Evolutionary conservation across 305 asterid species (phyloP).

Genomic region (Ajuga reptans): DNA sequence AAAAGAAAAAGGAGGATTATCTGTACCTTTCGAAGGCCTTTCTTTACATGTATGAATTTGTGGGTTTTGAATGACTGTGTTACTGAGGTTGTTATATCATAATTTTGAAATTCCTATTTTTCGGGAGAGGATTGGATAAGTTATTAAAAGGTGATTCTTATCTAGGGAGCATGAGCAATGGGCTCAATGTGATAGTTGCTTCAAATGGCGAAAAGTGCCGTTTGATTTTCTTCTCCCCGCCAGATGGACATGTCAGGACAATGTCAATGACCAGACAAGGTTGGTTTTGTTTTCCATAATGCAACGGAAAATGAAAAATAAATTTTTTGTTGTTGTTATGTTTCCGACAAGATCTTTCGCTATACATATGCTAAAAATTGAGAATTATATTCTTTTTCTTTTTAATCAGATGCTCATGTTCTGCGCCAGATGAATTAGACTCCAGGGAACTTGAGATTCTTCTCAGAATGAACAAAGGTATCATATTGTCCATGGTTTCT

Average conservation of each 20-base stretch:
- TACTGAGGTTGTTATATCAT: neutral
- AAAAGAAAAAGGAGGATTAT: too few relatives aligned
- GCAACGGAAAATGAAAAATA: neutral
- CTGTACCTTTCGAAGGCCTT: too few relatives aligned
- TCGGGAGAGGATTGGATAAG: slow-evolving; percentile 6
- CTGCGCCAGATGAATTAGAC: slow-evolving; percentile 62
- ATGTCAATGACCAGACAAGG: slow-evolving; percentile 50
- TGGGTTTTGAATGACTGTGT: too few relatives aligned
- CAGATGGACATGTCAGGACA: slow-evolving; percentile 78
- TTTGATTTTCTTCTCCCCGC: slow-evolving; percentile 72
- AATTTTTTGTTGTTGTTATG: neutral
- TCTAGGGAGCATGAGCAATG: slow-evolving; percentile 86
- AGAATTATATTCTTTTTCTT: slow-evolving; percentile 9
- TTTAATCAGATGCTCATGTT: slow-evolving; percentile 62
- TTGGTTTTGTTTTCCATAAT: slow-evolving; percentile 19
- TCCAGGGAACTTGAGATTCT: slow-evolving; percentile 68
- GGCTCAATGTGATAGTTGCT: slow-evolving; percentile 85
- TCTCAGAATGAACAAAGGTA: slow-evolving; percentile 71
- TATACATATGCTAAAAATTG: neutral
- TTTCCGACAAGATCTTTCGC: neutral
- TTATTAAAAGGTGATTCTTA: neutral
- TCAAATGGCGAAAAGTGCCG: slow-evolving; percentile 74
- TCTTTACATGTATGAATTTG: too few relatives aligned
- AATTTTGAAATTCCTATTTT: neutral
- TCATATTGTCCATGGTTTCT: neutral